These are phyloP conservation scores for Aspergillus thermomutatus DNA, from an alignment of 2,329 filamentous ascomycete genomes.

Conservation along the genomic window DNA sequence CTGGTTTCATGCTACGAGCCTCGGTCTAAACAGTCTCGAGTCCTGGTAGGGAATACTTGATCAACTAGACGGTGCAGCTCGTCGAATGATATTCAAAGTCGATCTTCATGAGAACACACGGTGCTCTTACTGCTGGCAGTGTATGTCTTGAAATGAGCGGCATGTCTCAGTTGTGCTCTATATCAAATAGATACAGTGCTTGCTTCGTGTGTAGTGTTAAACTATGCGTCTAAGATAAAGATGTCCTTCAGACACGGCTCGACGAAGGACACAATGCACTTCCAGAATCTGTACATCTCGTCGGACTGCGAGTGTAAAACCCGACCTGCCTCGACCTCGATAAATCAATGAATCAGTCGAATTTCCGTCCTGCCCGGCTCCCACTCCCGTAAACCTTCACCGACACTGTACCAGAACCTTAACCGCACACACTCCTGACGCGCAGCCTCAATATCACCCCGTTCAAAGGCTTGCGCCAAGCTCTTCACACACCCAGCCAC, in stretches of 20 bases:
- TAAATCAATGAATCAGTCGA: slow-evolving; percentile 51
- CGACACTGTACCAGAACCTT: slow-evolving; percentile 88
- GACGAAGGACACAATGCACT: too few species aligned
- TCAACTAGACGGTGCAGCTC: too few species aligned
- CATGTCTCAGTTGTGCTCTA: not conserved
- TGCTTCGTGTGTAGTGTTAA: not conserved
- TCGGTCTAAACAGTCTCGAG: too few species aligned
- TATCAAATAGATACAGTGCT: not conserved
- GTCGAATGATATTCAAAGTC: too few species aligned
- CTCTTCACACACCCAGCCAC: slow-evolving; percentile 61
- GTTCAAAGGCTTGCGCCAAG: slow-evolving; percentile 63
- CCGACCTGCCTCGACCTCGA: too few species aligned
- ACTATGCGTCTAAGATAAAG: not conserved
- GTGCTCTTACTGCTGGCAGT: not conserved
- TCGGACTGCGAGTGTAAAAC: too few species aligned
- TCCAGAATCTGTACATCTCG: too few species aligned
- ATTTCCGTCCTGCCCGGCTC: slow-evolving; percentile 67
- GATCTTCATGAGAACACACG: not conserved
- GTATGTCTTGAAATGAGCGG: not conserved
- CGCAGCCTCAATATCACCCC: slow-evolving; percentile 64
- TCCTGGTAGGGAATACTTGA: too few species aligned
- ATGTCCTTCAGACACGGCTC: not conserved
- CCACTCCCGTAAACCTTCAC: slow-evolving; percentile 77
- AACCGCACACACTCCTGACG: slow-evolving; percentile 70
- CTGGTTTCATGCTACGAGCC: not conserved